Evolutionary conservation across 2,329 filamentous ascomycete species (phyloP).

Genomic region (Tympanopsis confertula): DNA sequence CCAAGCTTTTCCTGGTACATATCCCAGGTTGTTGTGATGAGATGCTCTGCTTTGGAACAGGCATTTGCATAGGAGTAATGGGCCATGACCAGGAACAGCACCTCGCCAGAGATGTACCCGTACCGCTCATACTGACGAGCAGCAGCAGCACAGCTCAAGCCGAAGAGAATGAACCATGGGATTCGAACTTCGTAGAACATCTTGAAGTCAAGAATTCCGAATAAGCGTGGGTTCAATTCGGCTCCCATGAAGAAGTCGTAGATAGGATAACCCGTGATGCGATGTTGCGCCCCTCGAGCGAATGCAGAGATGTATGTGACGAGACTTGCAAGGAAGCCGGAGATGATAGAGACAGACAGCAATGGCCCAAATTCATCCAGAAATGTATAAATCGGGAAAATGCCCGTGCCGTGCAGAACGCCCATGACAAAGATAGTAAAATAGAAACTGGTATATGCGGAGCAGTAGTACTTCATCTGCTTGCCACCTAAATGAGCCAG

Average conservation of each 20-base stretch:
- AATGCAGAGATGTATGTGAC: slow-evolving; percentile 57
- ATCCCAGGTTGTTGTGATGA: slow-evolving; percentile 72
- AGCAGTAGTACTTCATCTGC: slow-evolving; percentile 63
- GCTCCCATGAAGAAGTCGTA: slow-evolving; percentile 91
- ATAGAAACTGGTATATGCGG: slow-evolving; percentile 57
- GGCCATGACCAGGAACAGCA: slow-evolving; percentile 66
- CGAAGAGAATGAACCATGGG: slow-evolving; percentile 75
- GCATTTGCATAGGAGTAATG: slow-evolving; percentile 77
- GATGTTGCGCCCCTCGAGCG: slow-evolving; percentile 49
- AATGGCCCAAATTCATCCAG: slow-evolving; percentile 64
- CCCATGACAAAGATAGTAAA: slow-evolving; percentile 46
- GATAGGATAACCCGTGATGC: slow-evolving; percentile 63
- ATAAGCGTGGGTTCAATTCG: slow-evolving; percentile 73
- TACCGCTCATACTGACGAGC: slow-evolving; percentile 67
- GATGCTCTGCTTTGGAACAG: slow-evolving; percentile 72
- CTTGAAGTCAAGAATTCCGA: slow-evolving; percentile 75
- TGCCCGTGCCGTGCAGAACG: slow-evolving; percentile 47
- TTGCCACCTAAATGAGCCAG: slow-evolving; percentile 54
- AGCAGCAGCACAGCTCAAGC: slow-evolving; percentile 56
- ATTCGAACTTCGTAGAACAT: slow-evolving; percentile 85
- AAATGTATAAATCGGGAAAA: slow-evolving; percentile 62
- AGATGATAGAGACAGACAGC: slow-evolving; percentile 62
- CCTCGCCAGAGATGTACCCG: slow-evolving; percentile 65
- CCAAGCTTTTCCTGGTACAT: slow-evolving; percentile 87
- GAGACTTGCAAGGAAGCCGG: slow-evolving; percentile 54